Percentiles rank a stretch among this genome's conserved stretches.
These are phyloP conservation scores for Lavandula angustifolia DNA, from an alignment of 257 asterid species.

Conservation along the genomic window DNA sequence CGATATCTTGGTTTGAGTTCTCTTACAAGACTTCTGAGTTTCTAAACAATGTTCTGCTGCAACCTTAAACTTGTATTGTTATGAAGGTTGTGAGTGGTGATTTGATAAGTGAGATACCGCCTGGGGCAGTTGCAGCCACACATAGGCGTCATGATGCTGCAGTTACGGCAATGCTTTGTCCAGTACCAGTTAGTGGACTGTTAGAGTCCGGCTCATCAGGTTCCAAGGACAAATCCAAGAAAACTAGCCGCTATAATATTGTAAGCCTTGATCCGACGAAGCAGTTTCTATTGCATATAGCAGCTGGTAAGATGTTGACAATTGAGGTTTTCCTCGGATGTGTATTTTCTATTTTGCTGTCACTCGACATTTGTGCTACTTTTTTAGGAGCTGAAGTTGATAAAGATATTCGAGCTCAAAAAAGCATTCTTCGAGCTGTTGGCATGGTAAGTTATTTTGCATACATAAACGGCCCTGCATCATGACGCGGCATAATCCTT, in stretches of 20 bases:
- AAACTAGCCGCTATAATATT: slow-evolving; percentile 69
- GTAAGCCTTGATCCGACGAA: slow-evolving; percentile 91
- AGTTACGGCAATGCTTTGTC: slow-evolving; percentile 95
- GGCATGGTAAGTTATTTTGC: slow-evolving; percentile 64
- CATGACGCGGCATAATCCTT: slow-evolving; percentile 21
- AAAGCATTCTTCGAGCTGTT: slow-evolving; percentile 85
- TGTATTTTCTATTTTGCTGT: slow-evolving; percentile 26
- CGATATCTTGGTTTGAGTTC: slow-evolving; percentile 75
- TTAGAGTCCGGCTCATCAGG: slow-evolving; percentile 85
- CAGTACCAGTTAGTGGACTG: slow-evolving; percentile 83
- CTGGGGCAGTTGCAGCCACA: slow-evolving; percentile 93
- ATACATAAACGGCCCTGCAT: not conserved
- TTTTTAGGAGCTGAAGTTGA: slow-evolving; percentile 77
- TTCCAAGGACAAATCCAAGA: slow-evolving; percentile 89
- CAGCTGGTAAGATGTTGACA: slow-evolving; percentile 65
- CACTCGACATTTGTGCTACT: slow-evolving; percentile 32
- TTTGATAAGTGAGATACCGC: slow-evolving; percentile 85
- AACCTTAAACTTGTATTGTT: slow-evolving; percentile 32
- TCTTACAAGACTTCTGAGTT: slow-evolving; percentile 22
- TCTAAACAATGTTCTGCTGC: slow-evolving; percentile 19
- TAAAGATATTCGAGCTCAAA: slow-evolving; percentile 79
- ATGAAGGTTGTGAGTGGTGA: slow-evolving; percentile 96
- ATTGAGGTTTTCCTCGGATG: slow-evolving; percentile 17
- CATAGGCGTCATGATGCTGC: slow-evolving; percentile 94
- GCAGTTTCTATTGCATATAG: slow-evolving; percentile 83